phyloP scores from a whole-genome alignment of 495 filamentous ascomycete species.

The Evernia prunastri region DNA sequence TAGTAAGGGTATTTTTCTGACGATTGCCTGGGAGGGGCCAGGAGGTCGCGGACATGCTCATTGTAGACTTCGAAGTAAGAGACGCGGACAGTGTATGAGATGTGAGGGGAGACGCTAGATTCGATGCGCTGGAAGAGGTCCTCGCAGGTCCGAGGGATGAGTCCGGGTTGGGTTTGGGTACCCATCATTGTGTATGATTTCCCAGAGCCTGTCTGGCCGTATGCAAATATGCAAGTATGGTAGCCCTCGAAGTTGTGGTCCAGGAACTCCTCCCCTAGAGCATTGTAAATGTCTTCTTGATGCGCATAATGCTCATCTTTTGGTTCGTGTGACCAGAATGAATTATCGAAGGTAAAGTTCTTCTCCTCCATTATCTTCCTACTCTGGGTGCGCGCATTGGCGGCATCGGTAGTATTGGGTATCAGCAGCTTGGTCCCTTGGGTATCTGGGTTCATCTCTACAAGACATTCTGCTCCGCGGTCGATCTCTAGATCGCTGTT shows the following conservation, averaged over 20 bases:
- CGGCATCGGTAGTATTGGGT: slow-evolving; percentile 55
- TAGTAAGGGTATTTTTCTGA: slow-evolving; percentile 68
- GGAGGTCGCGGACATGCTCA: slow-evolving; percentile 92
- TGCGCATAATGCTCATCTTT: slow-evolving; percentile 69
- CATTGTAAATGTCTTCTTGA: slow-evolving; percentile 92
- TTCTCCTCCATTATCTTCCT: slow-evolving; percentile 82
- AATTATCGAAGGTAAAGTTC: slow-evolving; percentile 91
- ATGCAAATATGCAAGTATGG: slow-evolving; percentile 98
- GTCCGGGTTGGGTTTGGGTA: slow-evolving; percentile 72
- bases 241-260: slow-evolving; percentile 99
- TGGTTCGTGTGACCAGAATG: slow-evolving; percentile 87
- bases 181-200: slow-evolving; percentile 99
- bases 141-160: slow-evolving; percentile 96
- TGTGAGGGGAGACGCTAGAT: slow-evolving; percentile 70
- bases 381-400: slow-evolving; percentile 58
- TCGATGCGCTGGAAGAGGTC: slow-evolving; percentile 95
- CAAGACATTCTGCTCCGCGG: slow-evolving; percentile 72
- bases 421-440: slow-evolving; percentile 75
- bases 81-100: slow-evolving; percentile 92
- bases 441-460: slow-evolving; percentile 79
- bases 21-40: slow-evolving; percentile 59
- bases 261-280: slow-evolving; percentile 90
- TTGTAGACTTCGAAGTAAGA: slow-evolving; percentile 99
- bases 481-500: slow-evolving; percentile 61
- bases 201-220: slow-evolving; percentile 94